Percentiles rank a stretch among this genome's conserved stretches.
These are phyloP conservation scores for Rhodotorula glutinis DNA, from an alignment of 1,284 basidiomycete species.

Conservation along the genomic window DNA sequence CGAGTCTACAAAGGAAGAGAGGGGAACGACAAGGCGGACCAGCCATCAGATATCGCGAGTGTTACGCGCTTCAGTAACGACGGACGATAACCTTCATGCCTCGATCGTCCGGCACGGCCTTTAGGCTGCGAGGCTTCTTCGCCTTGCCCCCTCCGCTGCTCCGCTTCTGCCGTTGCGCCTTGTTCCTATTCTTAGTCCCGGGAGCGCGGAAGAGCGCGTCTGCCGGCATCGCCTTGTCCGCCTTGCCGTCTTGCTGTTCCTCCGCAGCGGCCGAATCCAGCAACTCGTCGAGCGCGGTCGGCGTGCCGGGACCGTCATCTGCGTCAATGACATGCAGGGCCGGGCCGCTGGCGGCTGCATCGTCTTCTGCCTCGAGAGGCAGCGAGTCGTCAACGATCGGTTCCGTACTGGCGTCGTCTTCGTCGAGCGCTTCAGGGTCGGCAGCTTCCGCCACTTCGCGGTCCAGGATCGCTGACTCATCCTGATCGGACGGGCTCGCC, in stretches of 20 bases:
- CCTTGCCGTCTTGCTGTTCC: neutral
- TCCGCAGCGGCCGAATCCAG: slow-evolving; percentile 27
- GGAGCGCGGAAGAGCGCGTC: neutral
- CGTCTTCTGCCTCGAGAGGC: neutral
- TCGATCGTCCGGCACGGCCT: neutral
- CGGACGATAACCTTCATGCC: neutral
- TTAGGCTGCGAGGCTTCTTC: neutral
- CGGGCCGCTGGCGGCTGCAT: no score
- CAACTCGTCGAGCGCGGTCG: slow-evolving; percentile 13
- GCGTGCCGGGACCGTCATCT: neutral
- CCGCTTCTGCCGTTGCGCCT: slow-evolving; percentile 41
- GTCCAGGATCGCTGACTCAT: neutral
- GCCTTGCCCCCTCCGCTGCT: neutral
- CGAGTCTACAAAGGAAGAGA: no score
- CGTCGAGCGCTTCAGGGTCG: neutral
- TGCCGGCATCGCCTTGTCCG: neutral
- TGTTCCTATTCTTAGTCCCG: slow-evolving; percentile 42
- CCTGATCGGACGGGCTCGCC: neutral
- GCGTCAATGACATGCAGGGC: slow-evolving; percentile 43
- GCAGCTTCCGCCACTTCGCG: neutral
- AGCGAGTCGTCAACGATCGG: slow-evolving; percentile 55
- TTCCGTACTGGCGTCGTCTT: neutral
- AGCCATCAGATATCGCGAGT: no score
- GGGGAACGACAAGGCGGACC: no score
- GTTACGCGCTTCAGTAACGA: neutral